A percentile compares a stretch with the other conserved stretches of the same genome.
These are phyloP conservation scores for Hysterium pulicare DNA, from an alignment of 2,329 filamentous ascomycete species.

Conservation along the genomic window DNA sequence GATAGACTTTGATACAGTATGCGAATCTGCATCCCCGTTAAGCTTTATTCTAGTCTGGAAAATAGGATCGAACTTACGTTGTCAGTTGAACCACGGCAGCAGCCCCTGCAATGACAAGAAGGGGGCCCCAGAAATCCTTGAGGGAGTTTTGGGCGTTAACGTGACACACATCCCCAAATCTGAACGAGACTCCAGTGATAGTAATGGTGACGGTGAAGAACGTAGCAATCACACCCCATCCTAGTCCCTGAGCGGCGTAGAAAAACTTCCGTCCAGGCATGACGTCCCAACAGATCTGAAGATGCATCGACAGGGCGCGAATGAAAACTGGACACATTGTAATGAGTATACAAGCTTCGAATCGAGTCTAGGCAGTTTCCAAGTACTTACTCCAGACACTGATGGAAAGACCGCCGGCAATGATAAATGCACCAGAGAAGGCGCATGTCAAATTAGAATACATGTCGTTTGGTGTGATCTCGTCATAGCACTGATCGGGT, in stretches of 20 bases:
- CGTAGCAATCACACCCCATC: constrained; percentile 79
- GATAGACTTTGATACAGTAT: constrained; percentile 94
- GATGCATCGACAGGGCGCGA: constrained; percentile 83
- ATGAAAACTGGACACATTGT: constrained; percentile 60
- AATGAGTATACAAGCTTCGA: not conserved
- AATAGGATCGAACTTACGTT: constrained; percentile 58
- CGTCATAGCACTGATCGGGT: constrained; percentile 79
- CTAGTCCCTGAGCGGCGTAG: constrained; percentile 73
- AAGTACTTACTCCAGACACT: constrained; percentile 69
- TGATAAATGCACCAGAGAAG: constrained; percentile 79
- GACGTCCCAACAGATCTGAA: constrained; percentile 97
- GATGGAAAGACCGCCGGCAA: constrained; percentile 80
- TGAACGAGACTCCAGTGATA: constrained; percentile 88
- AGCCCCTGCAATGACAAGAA: constrained; percentile 72
- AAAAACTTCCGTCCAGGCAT: constrained; percentile 87
- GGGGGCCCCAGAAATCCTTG: constrained; percentile 83
- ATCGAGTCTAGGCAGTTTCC: not conserved
- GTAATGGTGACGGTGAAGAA: constrained; percentile 74
- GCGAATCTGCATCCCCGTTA: constrained; percentile 42
- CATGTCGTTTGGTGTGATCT: constrained; percentile 94
- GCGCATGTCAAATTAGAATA: constrained; percentile 76
- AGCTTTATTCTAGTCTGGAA: constrained; percentile 4
- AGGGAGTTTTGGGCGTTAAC: constrained; percentile 87
- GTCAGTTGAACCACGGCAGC: constrained; percentile 77
- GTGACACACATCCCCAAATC: constrained; percentile 88